A percentile compares a stretch with the other conserved stretches of the same genome.
These are phyloP conservation scores for Coemansia sp. DNA, from an alignment of 371 early-diverging fungal genomes.

Conservation along the genomic window DNA sequence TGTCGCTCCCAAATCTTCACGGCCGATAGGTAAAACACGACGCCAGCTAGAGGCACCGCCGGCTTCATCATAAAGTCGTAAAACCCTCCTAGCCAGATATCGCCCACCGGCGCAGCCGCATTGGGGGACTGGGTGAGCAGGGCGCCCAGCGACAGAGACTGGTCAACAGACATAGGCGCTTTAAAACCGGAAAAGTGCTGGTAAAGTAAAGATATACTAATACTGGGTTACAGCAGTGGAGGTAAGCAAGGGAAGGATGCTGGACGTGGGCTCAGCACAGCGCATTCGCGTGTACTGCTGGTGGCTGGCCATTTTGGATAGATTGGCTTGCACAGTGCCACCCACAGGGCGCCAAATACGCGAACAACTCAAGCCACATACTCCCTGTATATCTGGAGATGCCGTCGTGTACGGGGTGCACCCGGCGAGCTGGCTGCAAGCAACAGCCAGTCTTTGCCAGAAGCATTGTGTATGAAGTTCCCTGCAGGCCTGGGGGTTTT, in stretches of 20 bases:
- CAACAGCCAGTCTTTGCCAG: too few species aligned
- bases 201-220: not conserved
- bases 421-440: too few species aligned
- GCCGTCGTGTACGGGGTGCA: too few species aligned
- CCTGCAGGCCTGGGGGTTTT: too few species aligned
- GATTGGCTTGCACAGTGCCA: not conserved
- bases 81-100: slow-evolving; percentile 27
- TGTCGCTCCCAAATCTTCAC: slow-evolving; percentile 22
- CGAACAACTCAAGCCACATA: not conserved
- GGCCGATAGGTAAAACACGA: slow-evolving; percentile 12
- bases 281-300: not conserved
- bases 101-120: slow-evolving; percentile 8
- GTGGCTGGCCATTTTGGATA: not conserved
- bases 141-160: slow-evolving; percentile 1
- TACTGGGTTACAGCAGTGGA: not conserved
- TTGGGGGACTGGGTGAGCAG: slow-evolving; percentile 10
- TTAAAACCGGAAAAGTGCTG: not conserved
- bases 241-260: not conserved
- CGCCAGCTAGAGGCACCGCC: slow-evolving; percentile 22
- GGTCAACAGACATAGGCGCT: not conserved
- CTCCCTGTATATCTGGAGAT: too few species aligned
- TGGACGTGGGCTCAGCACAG: not conserved
- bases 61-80: slow-evolving; percentile 39
- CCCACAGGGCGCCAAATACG: not conserved
- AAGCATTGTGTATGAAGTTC: too few species aligned